These are phyloP conservation scores for Aspergillus brunneoviolaceus DNA, from an alignment of 2,329 filamentous ascomycete genomes.

Conservation along the genomic window DNA sequence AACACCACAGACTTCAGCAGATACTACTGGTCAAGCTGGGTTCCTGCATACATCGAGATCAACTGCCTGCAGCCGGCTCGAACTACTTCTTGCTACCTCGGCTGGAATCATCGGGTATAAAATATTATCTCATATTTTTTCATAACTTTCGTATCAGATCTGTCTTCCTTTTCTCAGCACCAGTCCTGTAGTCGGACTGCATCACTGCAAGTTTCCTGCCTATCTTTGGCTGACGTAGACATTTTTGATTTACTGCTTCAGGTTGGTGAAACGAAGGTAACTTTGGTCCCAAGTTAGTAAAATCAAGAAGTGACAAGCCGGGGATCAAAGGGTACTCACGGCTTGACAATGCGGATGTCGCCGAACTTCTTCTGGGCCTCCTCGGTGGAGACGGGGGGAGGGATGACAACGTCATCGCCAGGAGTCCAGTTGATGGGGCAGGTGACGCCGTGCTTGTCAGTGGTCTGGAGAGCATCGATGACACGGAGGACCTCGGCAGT, in stretches of 20 bases:
- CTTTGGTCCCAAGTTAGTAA: conserved; percentile 20
- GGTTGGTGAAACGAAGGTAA: conserved; percentile 39
- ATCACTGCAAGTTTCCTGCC: neutral
- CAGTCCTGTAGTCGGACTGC: neutral
- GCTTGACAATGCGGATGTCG: conserved; percentile 62
- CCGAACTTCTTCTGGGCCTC: conserved; percentile 89
- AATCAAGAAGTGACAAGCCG: neutral
- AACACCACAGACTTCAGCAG: neutral
- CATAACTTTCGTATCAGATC: neutral
- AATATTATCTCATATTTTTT: neutral
- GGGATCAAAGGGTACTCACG: conserved; percentile 37
- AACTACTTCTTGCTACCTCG: neutral
- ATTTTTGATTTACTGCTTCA: conserved; percentile 30
- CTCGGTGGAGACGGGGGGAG: conserved; percentile 76
- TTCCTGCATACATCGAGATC: neutral
- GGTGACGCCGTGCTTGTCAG: conserved; percentile 84
- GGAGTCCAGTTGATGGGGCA: conserved; percentile 90
- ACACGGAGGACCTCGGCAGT: conserved; percentile 76
- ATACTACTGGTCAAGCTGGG: neutral
- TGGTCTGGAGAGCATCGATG: conserved; percentile 77
- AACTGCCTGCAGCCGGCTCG: neutral
- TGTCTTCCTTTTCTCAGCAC: neutral
- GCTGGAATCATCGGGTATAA: neutral
- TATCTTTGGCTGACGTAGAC: neutral
- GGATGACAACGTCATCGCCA: conserved; percentile 90